Evolutionary conservation across 2,329 filamentous ascomycete genomes (phyloP), one percentile per base, ranked within the genome.

Genomic region (Westerdykella sp.): DNA sequence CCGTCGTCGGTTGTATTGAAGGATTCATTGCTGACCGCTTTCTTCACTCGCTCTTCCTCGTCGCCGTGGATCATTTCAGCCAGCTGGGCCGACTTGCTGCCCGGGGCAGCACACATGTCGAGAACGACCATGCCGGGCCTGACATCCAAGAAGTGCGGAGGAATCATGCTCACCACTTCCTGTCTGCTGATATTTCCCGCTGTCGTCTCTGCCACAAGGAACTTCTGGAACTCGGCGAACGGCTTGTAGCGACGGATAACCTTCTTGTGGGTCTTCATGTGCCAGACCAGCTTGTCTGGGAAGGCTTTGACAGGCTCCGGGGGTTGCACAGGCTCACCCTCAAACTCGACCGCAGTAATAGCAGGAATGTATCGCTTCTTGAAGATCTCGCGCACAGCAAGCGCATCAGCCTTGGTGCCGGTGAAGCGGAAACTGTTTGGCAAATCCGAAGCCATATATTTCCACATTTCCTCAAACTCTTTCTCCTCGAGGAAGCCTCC

Each of bases 131-230:
- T 95, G 41, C 90, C 87, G 4, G 93, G 90, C 55, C 81, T 81
- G 40, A 97, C 77, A 60, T 97, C 90, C 75, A 98, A 85, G 57
- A 97, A 76, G 56, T 97, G 78, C 21, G 93, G 93, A 21, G 93
- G 93, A 50, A 98, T 97, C 93, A 98, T 98, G 73, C 88, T 95
- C 60, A 98, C 93, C 36, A 95, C 85, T 72, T 98, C 93, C 69
- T 98, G 93, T 59, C 93, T 82, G 69, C 87, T 95, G 60, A 98
- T 97, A 67, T 97, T 98, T 59, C 93, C 93, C 16, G 97, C 89
- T 44, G 86, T 89, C 4, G 93, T 96, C 75, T 98, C 93, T 41
- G 91, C 94, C 39, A 98, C 93, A 40, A 98, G 78, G 73, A 96
- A 98, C 66, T 94, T 95, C 68, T 98, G 93, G 71, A 98, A 97